Base-by-base conservation (phyloP, 2,329 filamentous ascomycete genomes). In the Gnomoniopsis sp. region DNA sequence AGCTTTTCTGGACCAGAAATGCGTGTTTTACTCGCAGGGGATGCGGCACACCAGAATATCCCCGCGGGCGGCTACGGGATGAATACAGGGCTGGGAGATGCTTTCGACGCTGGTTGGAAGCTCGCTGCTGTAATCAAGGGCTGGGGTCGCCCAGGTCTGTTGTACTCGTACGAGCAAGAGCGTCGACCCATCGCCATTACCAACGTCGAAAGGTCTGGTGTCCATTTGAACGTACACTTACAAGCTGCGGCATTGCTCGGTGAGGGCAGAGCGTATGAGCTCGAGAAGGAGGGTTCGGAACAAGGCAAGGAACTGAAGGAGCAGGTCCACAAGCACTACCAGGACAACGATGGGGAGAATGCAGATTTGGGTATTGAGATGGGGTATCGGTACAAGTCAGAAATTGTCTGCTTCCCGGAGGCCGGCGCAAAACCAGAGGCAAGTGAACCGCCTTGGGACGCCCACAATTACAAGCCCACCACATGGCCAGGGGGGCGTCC, bases 51-150 rank as follows among this genome's bases (percentile, higher is more conserved):
- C 51, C 64, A 67, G 10, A 65, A 66, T 44, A 56, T 55, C 38
- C 66, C 67, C 3, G 58, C 59, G n/a, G 67, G 67, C 3, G 67
- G 67, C 1, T 66, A 69, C 41, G 67, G 67, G 1, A 67, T 68
- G 65, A 69, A 69, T 46, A 66, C 63, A 1, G 65, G 67, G 3
- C 64, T 68, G 2, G 65, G 66, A 41, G 67, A 68, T 38, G 61
- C 65, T 2, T 57, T 63, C 22, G 66, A 69, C 34, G 54, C 68
- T 2, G 65, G 63, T 6, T 69, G 66, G 66, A 69, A 68, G 52
- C 54, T 69, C 0, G 66, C 62, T 0, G 43, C 51, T 11, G 64
- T 64, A 1, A 12, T 62, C 21, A 60, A 58, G 15, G 62, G 57
- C 2, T 62, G 59, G 34, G 64, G 58, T 1, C 51, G 60, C 11